Conservation (phyloP, 768 basidiomycete genomes). For the Russula foetens region DNA sequence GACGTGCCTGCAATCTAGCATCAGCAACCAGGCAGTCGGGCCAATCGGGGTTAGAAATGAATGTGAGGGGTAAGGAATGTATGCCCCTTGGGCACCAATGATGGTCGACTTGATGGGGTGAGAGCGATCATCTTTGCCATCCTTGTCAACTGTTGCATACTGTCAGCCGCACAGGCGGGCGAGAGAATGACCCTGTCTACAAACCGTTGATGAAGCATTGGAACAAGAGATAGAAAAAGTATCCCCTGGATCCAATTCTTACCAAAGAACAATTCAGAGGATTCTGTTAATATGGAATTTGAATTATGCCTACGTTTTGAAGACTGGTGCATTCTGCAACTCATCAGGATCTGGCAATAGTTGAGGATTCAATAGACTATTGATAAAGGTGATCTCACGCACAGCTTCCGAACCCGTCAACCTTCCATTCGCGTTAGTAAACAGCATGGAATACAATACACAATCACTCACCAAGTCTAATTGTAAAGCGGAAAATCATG, state of each 20-base stretch:
- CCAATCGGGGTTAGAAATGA: slow-evolving; percentile 77
- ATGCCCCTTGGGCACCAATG: slow-evolving; percentile 70
- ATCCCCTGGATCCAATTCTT: slow-evolving; percentile 77
- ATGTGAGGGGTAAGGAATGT: slow-evolving; percentile 72
- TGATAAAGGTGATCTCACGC: slow-evolving; percentile 26
- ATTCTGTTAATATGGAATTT: background rate
- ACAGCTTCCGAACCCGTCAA: slow-evolving; percentile 83
- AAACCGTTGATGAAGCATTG: slow-evolving; percentile 83
- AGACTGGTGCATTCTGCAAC: slow-evolving; percentile 63
- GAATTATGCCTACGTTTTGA: slow-evolving; percentile 43
- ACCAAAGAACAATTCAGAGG: background rate
- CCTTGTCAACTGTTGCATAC: slow-evolving; percentile 46
- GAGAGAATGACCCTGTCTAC: slow-evolving; percentile 19
- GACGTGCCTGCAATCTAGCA: slow-evolving; percentile 75
- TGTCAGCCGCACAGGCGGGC: background rate
- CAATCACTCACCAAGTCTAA: slow-evolving; percentile 8
- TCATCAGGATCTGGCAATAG: slow-evolving; percentile 64
- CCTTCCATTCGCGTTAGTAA: slow-evolving; percentile 32
- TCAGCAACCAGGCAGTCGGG: slow-evolving; percentile 62
- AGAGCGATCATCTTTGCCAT: slow-evolving; percentile 57
- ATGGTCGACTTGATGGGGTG: slow-evolving; percentile 69
- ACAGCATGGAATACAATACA: background rate
- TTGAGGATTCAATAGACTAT: slow-evolving; percentile 1
- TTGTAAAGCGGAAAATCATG: background rate
- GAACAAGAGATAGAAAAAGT: slow-evolving; percentile 91